Evolutionary conservation across 2,329 filamentous ascomycete species (phyloP).

Genomic region (Diaporthe ilicicola): DNA sequence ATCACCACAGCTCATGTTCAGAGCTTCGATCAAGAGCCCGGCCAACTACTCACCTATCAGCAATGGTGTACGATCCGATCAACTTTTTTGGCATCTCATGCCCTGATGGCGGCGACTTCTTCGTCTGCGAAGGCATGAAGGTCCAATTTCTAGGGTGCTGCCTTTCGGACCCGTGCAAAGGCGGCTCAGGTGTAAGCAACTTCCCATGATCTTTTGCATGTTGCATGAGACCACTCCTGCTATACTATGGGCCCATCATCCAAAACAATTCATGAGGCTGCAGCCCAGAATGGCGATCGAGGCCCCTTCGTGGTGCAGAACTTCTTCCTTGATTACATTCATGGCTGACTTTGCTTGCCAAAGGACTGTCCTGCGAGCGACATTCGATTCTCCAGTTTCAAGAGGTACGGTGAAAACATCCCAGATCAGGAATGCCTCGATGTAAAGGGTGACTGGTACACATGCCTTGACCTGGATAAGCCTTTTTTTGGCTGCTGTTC

Average conservation of each 20-base stretch:
- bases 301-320: neutral
- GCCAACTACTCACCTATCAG: neutral
- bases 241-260: neutral
- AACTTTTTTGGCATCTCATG: slow-evolving; percentile 38
- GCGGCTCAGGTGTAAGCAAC: slow-evolving; percentile 37
- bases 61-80: neutral
- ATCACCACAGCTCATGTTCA: neutral
- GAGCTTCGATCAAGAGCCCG: neutral
- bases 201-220: neutral
- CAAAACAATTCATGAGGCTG: too few species aligned
- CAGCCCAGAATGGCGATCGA: neutral
- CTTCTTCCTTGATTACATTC: neutral
- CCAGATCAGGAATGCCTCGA: slow-evolving; percentile 44
- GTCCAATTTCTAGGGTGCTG: slow-evolving; percentile 52
- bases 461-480: slow-evolving; percentile 41
- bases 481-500: slow-evolving; percentile 52
- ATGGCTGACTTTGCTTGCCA: neutral
- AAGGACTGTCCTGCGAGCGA: slow-evolving; percentile 42
- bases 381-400: slow-evolving; percentile 42
- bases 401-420: slow-evolving; percentile 39
- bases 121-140: slow-evolving; percentile 44
- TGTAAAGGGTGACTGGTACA: slow-evolving; percentile 43
- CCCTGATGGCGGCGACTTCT: slow-evolving; percentile 43
- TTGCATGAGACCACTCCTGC: neutral
- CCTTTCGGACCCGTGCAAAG: slow-evolving; percentile 45